phyloP scores from a whole-genome alignment of 2,329 filamentous ascomycete species.

The Curvularia verruculosa region DNA sequence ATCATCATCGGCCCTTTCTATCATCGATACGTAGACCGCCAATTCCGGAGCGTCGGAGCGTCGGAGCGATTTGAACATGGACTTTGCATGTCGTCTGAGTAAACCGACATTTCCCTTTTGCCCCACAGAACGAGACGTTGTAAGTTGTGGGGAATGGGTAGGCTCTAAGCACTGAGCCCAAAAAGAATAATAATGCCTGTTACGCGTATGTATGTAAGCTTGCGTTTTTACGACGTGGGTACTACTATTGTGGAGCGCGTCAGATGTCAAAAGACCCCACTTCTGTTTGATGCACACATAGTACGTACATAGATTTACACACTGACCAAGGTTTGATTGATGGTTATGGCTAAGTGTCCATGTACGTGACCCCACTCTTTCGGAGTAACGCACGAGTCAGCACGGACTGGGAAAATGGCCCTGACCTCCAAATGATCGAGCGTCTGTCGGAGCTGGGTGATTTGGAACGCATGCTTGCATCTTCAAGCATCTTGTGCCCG shows the following conservation, averaged over 20 bases:
- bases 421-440: neutral
- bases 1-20: conserved; percentile 3
- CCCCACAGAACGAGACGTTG: conserved; percentile 12
- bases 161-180: conserved; percentile 3
- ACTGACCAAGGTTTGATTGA: neutral
- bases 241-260: neutral
- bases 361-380: neutral
- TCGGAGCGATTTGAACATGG: neutral
- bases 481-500: neutral
- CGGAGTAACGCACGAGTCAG: neutral
- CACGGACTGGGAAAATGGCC: neutral
- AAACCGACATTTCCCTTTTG: neutral
- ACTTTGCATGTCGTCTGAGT: conserved; percentile 1
- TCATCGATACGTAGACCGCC: conserved; percentile 3
- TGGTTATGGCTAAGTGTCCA: neutral
- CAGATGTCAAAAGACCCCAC: neutral
- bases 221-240: conserved; percentile 1
- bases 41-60: conserved; percentile 1
- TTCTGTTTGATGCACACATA: neutral
- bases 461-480: neutral
- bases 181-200: neutral
- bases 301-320: no score
- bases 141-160: neutral
- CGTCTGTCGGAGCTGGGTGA: no score
- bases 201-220: neutral